Conservation (phyloP, 2,329 filamentous ascomycete genomes). For the Penicillium rolfsii region DNA sequence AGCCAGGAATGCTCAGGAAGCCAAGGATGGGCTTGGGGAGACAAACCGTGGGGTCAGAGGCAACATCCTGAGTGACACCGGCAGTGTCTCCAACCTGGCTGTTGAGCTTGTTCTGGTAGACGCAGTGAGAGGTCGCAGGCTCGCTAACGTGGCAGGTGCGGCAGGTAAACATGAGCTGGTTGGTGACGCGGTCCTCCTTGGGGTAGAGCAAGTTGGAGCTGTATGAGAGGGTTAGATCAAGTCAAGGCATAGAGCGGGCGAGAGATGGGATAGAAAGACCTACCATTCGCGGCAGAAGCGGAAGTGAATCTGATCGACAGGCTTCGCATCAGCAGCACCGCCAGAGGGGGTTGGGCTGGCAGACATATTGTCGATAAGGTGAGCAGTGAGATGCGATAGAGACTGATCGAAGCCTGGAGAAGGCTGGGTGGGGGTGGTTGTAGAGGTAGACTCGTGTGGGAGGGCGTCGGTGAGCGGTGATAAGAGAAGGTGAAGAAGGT, state of each 20-base stretch:
- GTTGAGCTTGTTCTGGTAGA: conserved; percentile 93
- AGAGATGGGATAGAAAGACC: conserved; percentile 24
- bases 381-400: neutral
- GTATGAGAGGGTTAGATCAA: conserved; percentile 28
- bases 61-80: conserved; percentile 95
- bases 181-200: conserved; percentile 84
- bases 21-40: conserved; percentile 36
- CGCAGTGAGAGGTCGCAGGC: conserved; percentile 81
- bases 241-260: conserved; percentile 14
- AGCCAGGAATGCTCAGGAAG: conserved; percentile 25
- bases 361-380: conserved; percentile 42
- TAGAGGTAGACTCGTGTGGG: neutral
- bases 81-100: conserved; percentile 92
- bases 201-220: conserved; percentile 97
- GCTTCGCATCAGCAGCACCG: conserved; percentile 44
- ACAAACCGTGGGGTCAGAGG: conserved; percentile 98
- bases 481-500: neutral
- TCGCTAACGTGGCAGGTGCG: conserved; percentile 93
- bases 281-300: conserved; percentile 97
- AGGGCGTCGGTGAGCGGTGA: neutral
- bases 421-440: neutral
- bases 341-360: conserved; percentile 48
- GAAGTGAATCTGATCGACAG: conserved; percentile 82
- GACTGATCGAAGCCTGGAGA: neutral
- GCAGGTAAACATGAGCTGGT: conserved; percentile 91